Evolutionary conservation across 805 yeast species (phyloP), one percentile per base, ranked within the genome.

Genomic region (Yamadazyma phyllophila): DNA sequence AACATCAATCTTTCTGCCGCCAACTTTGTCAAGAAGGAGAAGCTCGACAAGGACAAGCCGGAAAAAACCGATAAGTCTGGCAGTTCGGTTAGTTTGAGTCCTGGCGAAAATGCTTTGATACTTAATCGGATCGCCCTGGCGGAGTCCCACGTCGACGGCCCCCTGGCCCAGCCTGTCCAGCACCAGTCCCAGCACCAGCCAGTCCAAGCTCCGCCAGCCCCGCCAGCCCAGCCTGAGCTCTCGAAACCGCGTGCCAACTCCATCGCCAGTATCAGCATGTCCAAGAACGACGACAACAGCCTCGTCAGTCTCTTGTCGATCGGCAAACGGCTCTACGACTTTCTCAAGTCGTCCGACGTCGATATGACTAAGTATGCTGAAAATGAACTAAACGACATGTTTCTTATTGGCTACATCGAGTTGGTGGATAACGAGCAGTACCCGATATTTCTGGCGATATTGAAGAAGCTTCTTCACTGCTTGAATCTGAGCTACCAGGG

Each of bases 391-490:
- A 56, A 55, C 38, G 70, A 67, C 20, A 44, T 51, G 36, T 67
- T 68, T 45, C 49, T 64, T n/a, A 57, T 66, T 37, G 74, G 74
- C 0, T 67, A 60, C 52, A 50, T 57, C 10, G 54, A 57, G 13
- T 49, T 64, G 26, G 33, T 14, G 20, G 41, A 49, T 24, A 39
- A 34, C 34, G 39, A 44, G 1, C 43, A 41, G 17, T 49, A 36
- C 33, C 48, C 50, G 8, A 48, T 59, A 14, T 58, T 65, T 35
- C 57, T 55, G 17, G 52, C 47, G 12, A 52, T 59, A 4, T 49
- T 54, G 15, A 51, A 50, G 26, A 65, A 59, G 41, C 46, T 65
- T 26, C 45, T 60, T 12, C 48, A 45, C 26, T 60, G 55, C 50
- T 47, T 66, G 43, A 59, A 58, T 32, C 52, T 47, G 43, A 46